These are phyloP conservation scores for Colletotrichum salicis DNA, from an alignment of 2,329 filamentous ascomycete genomes.

Conservation along the genomic window DNA sequence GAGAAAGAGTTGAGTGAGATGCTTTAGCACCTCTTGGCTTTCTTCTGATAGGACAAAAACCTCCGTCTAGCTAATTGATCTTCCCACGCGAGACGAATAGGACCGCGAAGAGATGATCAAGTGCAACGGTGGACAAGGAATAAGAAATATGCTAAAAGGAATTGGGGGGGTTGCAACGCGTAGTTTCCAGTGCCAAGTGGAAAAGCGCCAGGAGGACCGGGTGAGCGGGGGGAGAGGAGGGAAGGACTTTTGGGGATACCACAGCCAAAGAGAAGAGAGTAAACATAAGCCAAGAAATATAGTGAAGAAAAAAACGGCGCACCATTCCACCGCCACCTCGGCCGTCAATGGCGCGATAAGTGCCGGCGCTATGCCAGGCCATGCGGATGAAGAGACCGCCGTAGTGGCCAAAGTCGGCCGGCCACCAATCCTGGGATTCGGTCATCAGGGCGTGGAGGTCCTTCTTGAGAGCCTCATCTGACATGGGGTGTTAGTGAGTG, in stretches of 20 bases:
- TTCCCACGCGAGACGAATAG: conserved; percentile 2
- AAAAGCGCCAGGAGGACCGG: background rate
- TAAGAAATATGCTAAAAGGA: background rate
- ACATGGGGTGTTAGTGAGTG: background rate
- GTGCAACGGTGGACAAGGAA: background rate
- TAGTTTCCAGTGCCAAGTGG: background rate
- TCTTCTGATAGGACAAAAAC: conserved; percentile 21
- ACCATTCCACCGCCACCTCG: conserved; percentile 76
- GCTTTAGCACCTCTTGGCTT: conserved; percentile 20
- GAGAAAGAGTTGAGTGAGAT: background rate
- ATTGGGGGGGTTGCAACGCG: background rate
- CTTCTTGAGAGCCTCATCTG: conserved; percentile 74
- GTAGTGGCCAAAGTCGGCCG: conserved; percentile 84
- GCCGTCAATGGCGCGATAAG: conserved; percentile 79
- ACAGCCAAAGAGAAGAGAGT: background rate
- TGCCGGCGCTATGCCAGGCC: conserved; percentile 84
- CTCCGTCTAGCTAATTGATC: conserved; percentile 10
- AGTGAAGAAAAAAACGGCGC: background rate
- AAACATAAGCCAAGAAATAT: background rate
- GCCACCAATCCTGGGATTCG: conserved; percentile 84
- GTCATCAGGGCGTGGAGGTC: conserved; percentile 79
- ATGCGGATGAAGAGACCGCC: conserved; percentile 83
- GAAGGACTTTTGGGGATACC: background rate
- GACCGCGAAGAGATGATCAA: background rate
- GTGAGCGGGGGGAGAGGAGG: background rate